A percentile compares a stretch with the other conserved stretches of the same genome.
These are phyloP conservation scores for Xylariomycetidae sp. DNA, from an alignment of 2,329 filamentous ascomycete genomes.

Conservation along the genomic window DNA sequence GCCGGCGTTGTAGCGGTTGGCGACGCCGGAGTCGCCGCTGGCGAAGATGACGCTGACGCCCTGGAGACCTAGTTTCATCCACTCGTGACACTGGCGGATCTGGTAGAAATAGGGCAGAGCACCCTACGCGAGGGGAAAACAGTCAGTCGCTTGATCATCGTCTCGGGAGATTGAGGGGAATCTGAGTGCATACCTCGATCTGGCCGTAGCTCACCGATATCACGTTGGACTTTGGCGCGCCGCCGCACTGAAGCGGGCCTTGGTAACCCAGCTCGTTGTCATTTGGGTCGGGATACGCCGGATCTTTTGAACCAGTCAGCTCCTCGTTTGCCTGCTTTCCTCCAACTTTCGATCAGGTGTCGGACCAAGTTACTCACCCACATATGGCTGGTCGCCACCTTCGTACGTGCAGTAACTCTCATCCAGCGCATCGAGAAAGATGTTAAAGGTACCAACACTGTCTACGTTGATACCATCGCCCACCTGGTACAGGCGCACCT, in stretches of 20 bases:
- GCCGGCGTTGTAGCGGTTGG: conserved; percentile 14
- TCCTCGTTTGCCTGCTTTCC: too few species aligned
- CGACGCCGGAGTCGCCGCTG: conserved; percentile 15
- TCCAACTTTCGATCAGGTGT: too few species aligned
- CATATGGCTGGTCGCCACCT: conserved; percentile 31
- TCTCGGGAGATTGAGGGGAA: too few species aligned
- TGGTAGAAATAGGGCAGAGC: conserved; percentile 33
- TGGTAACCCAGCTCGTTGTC: conserved; percentile 31
- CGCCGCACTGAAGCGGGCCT: conserved; percentile 16
- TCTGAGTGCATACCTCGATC: conserved; percentile 39
- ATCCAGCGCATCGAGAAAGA: conserved; percentile 36
- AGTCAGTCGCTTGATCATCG: too few species aligned
- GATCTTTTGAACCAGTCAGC: conserved; percentile 11
- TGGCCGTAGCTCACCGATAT: conserved; percentile 51
- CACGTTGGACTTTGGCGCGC: conserved; percentile 40
- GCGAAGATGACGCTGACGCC: conserved; percentile 38
- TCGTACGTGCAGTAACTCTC: conserved; percentile 40
- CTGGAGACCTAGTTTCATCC: conserved; percentile 52
- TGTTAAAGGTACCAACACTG: conserved; percentile 17
- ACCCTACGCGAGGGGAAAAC: too few species aligned
- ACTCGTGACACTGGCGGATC: conserved; percentile 49
- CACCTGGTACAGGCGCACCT: conserved; percentile 14
- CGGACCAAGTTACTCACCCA: conserved; percentile 8
- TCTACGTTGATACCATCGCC: conserved; percentile 16
- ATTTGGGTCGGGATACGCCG: conserved; percentile 26